A percentile compares a stretch with the other conserved stretches of the same genome.
phyloP scores from a whole-genome alignment of 352 stramenopile genomes.

The Phytophthora citricola region DNA sequence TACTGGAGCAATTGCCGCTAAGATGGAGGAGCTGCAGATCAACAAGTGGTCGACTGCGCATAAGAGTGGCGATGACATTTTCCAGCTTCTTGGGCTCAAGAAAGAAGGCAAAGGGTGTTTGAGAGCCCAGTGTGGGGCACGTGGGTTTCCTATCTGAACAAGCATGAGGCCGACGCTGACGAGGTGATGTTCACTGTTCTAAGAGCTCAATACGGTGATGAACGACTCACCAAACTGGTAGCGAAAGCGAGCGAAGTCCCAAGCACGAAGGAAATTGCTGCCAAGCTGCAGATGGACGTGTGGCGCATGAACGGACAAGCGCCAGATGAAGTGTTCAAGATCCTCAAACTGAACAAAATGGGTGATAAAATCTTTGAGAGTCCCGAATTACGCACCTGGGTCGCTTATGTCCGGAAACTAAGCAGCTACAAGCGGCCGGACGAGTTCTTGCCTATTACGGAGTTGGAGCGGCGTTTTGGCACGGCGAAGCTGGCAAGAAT shows the following conservation, averaged over 20 bases:
- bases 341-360: slow-evolving; percentile 3
- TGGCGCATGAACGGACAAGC: not conserved
- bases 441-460: not conserved
- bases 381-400: not conserved
- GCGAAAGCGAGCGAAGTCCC: not conserved
- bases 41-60: slow-evolving; percentile 1
- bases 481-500: not conserved
- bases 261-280: not conserved
- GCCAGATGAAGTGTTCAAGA: slow-evolving; percentile 2
- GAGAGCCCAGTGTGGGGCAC: not conserved
- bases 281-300: not conserved
- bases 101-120: not conserved
- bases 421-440: not conserved
- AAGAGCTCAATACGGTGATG: not conserved
- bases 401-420: not conserved
- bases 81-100: not conserved
- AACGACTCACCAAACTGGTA: not conserved
- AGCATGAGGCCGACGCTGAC: not conserved
- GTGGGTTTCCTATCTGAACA: slow-evolving; percentile 1
- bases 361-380: not conserved
- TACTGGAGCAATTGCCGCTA: not conserved
- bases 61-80: slow-evolving; percentile 10
- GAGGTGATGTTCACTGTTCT: not conserved
- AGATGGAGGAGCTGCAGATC: slow-evolving; percentile 4
- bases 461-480: not conserved